Evolutionary conservation across 1,284 basidiomycete species (phyloP), one percentile per base, ranked within the genome.

Genomic region (Abortiporus biennis): DNA sequence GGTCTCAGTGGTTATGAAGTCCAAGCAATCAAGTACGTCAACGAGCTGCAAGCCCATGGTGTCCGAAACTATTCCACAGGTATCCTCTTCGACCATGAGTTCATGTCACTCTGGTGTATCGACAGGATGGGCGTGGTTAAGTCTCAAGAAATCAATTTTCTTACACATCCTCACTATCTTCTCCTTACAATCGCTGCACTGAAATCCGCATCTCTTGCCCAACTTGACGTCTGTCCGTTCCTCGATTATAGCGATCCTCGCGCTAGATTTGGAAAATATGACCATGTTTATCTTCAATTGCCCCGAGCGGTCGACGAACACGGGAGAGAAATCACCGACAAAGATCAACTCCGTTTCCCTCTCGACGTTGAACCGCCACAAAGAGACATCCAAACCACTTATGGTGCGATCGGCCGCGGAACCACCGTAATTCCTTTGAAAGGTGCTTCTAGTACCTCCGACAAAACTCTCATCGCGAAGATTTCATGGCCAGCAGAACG

Each of bases 21-120:
- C 8, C 46, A 45, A 23, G 20, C 24, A 6, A 34, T 24, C 9
- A 44, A 40, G 29, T 47, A 45, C 31, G 12, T 45, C 5, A 31
- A 44, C 35, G 43, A 47, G 32, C 22, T 45, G 4, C 13, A 36
- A 30, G 37, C 43, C 4, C 34, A 45, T 36, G 30, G 34, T 11
- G 19, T 48, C n/a, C 38, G 46, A 2, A 21, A 24, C n/a, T 58
- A 45, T 31, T 34, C 45, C 4, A 47, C 49, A 6, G 54, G 54
- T 0, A 25, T 57, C 19, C 45, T 54, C 22, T 40, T 58, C 19
- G 39, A 54, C n/a, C 30, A 47, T 9, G 42, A 31, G 12, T 38
- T 15, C 1, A 43, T 59, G 5, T 47, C 43, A 3, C 42, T 58
- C 6, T 54, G 52, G 50, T 59, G 58, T 40, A 53, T 44, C 33